A percentile compares a stretch with the other conserved stretches of the same genome.
Evolutionary conservation across 805 yeast species (phyloP).

Genomic region (Teunomyces barrocoloradensis): DNA sequence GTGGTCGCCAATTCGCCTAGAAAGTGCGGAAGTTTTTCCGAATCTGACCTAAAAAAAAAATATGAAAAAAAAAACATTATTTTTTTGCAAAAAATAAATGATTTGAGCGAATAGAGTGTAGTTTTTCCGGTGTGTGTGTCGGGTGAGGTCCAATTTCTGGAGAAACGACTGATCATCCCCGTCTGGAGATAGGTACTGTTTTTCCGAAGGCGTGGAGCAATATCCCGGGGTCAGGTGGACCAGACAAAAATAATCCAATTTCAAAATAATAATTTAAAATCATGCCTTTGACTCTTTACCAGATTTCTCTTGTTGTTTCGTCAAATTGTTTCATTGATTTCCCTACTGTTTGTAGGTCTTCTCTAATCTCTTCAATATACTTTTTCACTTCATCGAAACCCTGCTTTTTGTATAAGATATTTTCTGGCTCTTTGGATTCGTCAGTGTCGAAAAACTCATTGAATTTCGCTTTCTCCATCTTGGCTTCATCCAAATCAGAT

Average conservation of each 20-base stretch:
- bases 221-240: neutral
- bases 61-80: neutral
- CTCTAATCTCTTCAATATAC: constrained; percentile 49
- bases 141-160: constrained; percentile 3
- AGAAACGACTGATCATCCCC: neutral
- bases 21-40: constrained; percentile 1
- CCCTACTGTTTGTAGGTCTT: constrained; percentile 51
- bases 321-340: constrained; percentile 48
- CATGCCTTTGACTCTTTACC: constrained; percentile 21
- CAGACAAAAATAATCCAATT: neutral
- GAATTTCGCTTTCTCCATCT: constrained; percentile 25
- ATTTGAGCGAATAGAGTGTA: neutral
- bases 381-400: constrained; percentile 51
- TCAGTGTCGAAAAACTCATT: constrained; percentile 24
- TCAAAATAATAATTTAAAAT: neutral
- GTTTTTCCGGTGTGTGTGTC: neutral
- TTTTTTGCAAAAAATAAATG: neutral
- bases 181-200: neutral
- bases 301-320: constrained; percentile 40
- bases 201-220: neutral
- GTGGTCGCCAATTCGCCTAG: neutral
- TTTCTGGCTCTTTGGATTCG: constrained; percentile 8
- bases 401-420: constrained; percentile 42
- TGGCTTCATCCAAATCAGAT: constrained; percentile 17
- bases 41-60: neutral